Percentiles rank a stretch among this genome's conserved stretches.
Evolutionary conservation across 257 asterid genomes (phyloP).

Genomic region (Solanum phureja): DNA sequence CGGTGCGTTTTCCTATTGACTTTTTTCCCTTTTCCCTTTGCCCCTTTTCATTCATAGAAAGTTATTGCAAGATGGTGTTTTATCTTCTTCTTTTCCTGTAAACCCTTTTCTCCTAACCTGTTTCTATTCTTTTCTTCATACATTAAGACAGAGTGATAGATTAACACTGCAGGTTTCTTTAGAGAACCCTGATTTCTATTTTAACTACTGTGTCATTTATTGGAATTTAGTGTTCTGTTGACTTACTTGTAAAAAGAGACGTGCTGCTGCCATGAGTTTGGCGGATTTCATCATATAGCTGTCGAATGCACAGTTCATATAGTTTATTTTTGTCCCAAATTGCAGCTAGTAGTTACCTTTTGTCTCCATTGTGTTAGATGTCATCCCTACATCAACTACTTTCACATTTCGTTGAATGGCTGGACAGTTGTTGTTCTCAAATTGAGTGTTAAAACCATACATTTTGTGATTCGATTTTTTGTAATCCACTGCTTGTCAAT

Average conservation of each 20-base stretch:
- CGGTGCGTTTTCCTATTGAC: slow-evolving; percentile 33
- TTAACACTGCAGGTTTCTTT: neutral
- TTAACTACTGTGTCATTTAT: neutral
- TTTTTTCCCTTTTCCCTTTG: neutral
- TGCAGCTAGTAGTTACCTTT: neutral
- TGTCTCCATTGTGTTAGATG: neutral
- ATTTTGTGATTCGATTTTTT: neutral
- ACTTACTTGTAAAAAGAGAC: neutral
- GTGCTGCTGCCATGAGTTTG: neutral
- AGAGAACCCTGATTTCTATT: neutral
- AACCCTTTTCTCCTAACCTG: neutral
- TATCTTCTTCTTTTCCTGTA: neutral
- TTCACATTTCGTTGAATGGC: neutral
- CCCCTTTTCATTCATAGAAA: neutral
- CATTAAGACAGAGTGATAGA: neutral
- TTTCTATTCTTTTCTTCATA: neutral
- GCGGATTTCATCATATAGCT: neutral
- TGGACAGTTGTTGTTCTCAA: neutral
- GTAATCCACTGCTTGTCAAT: neutral
- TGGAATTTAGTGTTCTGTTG: neutral
- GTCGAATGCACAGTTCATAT: neutral
- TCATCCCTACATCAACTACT: neutral
- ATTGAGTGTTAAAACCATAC: neutral
- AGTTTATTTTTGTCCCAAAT: neutral
- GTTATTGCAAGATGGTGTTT: neutral